Conservation (phyloP, 257 asterid species). For the Scutellaria baicalensis region DNA sequence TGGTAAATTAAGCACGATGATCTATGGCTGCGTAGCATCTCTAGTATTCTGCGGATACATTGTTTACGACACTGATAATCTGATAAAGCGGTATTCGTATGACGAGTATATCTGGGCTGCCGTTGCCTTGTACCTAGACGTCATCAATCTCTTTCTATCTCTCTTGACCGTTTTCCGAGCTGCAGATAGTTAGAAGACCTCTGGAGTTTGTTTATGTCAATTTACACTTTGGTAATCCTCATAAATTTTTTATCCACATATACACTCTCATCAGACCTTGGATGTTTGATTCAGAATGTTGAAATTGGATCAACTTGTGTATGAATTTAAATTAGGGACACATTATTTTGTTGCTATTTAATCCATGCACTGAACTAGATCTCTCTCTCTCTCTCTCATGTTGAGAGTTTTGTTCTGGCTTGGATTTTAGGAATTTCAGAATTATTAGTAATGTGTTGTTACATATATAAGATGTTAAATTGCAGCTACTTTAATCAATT, state of each 20-base stretch:
- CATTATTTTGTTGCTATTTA: not conserved
- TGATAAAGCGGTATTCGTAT: constrained; percentile 44
- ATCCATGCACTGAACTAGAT: not conserved
- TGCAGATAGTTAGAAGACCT: constrained; percentile 19
- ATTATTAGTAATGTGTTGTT: too few species aligned
- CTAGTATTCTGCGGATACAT: constrained; percentile 52
- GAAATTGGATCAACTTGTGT: not conserved
- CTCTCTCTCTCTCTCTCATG: too few species aligned
- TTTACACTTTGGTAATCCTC: not conserved
- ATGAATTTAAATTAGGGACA: not conserved
- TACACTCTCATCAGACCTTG: not conserved
- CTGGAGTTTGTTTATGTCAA: not conserved
- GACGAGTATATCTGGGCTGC: constrained; percentile 57
- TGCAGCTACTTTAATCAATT: too few species aligned
- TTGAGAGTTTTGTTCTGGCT: too few species aligned
- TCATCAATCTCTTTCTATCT: constrained; percentile 44
- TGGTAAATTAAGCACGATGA: constrained; percentile 34
- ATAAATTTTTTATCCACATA: not conserved
- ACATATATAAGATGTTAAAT: too few species aligned
- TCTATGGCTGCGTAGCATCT: constrained; percentile 44
- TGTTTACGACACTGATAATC: constrained; percentile 49
- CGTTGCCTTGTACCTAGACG: constrained; percentile 39
- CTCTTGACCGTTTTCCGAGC: constrained; percentile 36
- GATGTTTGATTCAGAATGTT: not conserved
- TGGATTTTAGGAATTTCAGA: too few species aligned